Percentiles rank a stretch among this genome's conserved stretches.
Conservation (phyloP, 2,329 filamentous ascomycete genomes). For the Venturiaceae sp. region DNA sequence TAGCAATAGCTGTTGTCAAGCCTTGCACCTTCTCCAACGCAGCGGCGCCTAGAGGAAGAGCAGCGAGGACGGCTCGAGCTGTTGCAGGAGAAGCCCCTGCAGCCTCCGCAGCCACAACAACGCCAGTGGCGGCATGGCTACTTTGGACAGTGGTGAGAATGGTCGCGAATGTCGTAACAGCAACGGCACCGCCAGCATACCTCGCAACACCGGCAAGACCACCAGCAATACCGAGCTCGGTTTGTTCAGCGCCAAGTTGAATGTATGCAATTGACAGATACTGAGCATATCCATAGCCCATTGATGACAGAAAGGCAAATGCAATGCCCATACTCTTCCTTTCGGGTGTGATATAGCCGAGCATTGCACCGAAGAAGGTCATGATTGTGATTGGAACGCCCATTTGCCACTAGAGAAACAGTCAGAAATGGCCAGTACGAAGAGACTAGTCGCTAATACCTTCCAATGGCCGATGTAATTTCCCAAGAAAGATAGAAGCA, state of each 20-base stretch:
- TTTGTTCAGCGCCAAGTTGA: constrained; percentile 40
- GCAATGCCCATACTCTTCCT: constrained; percentile 37
- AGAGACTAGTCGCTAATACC: no score
- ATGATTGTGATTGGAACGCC: constrained; percentile 34
- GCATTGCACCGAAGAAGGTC: constrained; percentile 36
- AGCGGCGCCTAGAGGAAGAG: constrained; percentile 15
- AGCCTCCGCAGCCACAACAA: constrained; percentile 13
- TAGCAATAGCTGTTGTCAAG: constrained; percentile 9
- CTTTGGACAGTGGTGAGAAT: constrained; percentile 27
- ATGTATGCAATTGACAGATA: constrained; percentile 39
- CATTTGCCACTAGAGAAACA: constrained; percentile 38
- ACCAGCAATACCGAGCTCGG: constrained; percentile 35
- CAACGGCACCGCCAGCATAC: constrained; percentile 34
- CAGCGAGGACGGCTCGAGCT: constrained; percentile 15
- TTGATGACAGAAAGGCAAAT: constrained; percentile 35
- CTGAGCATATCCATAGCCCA: constrained; percentile 38
- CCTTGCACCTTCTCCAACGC: constrained; percentile 11
- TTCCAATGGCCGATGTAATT: constrained; percentile 35
- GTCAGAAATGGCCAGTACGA: no score
- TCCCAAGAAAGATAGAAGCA: constrained; percentile 26
- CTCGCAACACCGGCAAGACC: constrained; percentile 33
- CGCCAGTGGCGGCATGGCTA: constrained; percentile 11
- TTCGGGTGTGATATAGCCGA: constrained; percentile 32
- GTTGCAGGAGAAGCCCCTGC: constrained; percentile 8
- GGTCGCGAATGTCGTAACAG: constrained; percentile 31